Conservation (phyloP, 1,284 basidiomycete species). For the Megacollybia platyphylla region DNA sequence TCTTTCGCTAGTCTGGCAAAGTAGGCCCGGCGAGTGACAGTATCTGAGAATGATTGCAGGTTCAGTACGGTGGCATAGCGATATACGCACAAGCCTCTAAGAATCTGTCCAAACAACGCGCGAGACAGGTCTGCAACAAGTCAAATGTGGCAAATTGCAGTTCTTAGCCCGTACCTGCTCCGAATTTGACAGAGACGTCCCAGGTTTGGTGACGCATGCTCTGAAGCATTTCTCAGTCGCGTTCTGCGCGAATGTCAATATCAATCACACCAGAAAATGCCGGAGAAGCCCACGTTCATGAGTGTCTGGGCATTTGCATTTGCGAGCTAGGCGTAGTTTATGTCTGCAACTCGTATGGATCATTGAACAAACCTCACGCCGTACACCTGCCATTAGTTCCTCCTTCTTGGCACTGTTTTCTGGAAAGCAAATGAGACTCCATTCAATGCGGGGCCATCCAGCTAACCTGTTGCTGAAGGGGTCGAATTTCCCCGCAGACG, state of each 20-base stretch:
- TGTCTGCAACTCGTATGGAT: too few relatives aligned
- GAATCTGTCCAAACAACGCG: constrained; percentile 69
- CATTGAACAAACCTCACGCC: constrained; percentile 27
- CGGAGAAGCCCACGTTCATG: constrained; percentile 44
- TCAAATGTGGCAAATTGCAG: constrained; percentile 2
- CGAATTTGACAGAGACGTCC: constrained; percentile 50
- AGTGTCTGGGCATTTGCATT: constrained; percentile 71
- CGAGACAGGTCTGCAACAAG: constrained; percentile 49
- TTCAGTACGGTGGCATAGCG: constrained; percentile 2
- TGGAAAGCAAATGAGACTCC: constrained; percentile 10
- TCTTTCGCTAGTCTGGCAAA: constrained; percentile 44
- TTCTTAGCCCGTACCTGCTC: constrained; percentile 46
- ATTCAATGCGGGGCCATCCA: not conserved
- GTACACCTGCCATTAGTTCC: constrained; percentile 57
- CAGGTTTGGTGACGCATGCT: constrained; percentile 73
- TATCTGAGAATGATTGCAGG: constrained; percentile 32
- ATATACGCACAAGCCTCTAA: constrained; percentile 68
- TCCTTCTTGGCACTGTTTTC: constrained; percentile 54
- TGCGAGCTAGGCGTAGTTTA: constrained; percentile 25
- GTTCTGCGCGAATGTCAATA: constrained; percentile 32
- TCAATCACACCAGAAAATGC: not conserved
- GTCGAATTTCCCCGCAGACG: constrained; percentile 15
- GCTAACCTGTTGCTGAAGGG: constrained; percentile 19
- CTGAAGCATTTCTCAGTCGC: constrained; percentile 65
- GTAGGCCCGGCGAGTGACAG: constrained; percentile 62